Base-by-base conservation (phyloP, 108 stramenopile genomes). In the Cylindrotheca fusiformis region DNA sequence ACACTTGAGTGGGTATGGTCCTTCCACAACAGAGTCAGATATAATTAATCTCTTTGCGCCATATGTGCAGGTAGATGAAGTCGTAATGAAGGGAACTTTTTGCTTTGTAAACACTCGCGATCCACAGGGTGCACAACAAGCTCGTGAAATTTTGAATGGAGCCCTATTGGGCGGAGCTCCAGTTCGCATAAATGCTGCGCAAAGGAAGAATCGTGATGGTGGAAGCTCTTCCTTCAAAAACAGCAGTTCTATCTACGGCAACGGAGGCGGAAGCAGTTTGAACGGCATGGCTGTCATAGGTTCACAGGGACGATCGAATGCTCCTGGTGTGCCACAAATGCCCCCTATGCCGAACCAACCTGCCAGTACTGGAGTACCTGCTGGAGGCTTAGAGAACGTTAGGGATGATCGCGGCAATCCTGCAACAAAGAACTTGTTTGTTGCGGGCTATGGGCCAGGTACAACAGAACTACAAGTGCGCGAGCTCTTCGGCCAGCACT, bases 341-440 rank as follows among this genome's bases (percentile, higher is more conserved):
- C 36, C 29, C 45, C 20, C 14, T 49, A 17, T 29, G n/a, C 45
- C 55, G 19, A 57, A 48, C 33, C 52, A 22, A 52, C 52, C 52
- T 30, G 23, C 31, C n/a, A 19, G 4, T 18, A 19, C 53, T 2
- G 57, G 23, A 24, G 52, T 31, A 1, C 59, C 63, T 24, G 28
- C 28, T 24, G 46, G 30, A 26, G 26, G 20, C 3, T 54, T 19
- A 10, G 65, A 67, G 24, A 4, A 72, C 25, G 85, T 86, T 12
- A 62, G 83, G 19, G 92, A 93, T 55, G 92, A 93, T 69, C 70
- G 92, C 21, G 92, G 92, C n/a, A 93, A 93, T 61, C 79, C 85
- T 22, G 88, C 88, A 25, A 93, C 92, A 0, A 93, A 86, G 63
- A 93, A 93, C 67, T 68, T 93, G 17, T 93, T 93, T 55, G 79